Evolutionary conservation across 345 rosid genomes (phyloP), one percentile per base, ranked within the genome.

Genomic region (Viola odorata): DNA sequence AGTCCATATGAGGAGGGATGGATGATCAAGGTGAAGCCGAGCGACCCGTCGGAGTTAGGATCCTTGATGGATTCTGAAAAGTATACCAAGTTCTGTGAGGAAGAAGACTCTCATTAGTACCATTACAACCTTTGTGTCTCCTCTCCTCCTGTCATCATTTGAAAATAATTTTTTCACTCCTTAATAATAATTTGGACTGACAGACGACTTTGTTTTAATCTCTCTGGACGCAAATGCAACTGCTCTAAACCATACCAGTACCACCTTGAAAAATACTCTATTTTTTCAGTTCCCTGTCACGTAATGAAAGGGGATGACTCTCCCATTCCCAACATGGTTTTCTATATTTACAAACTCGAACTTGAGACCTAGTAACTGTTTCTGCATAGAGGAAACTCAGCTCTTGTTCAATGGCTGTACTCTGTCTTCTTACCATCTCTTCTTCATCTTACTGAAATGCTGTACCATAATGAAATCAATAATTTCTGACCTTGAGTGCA

Each of bases 21-120:
- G 99, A 86, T 94, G 89, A 90, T 90, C 68, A 94, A 90, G 77
- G 90, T 94, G 70, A 94, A 90, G 83, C 96, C 95, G 9, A 81
- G 85, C 62, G 78, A 62, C 64, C 91, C 99, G 37, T 80, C 84
- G 4, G 97, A 90, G 67, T 56, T 88, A 51, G 91, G 74, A 32
- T 78, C 91, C 58, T 76, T 94, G 69, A 69, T 94, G 89, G 95
- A 82, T 68, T 48, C 96, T 36, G 82, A 78, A 57, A 96, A 85
- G 60, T 94, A 88, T 83, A 81, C 83, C 14, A 88, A 94, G 70
- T 82, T 86, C 82, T 94, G 95, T 16, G 89, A 94, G 75, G 97
- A 94, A 61, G 99, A 88, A 83, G 92, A 84, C n/a, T 77, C 90
- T 69, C 99, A 88, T 70, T 88, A 87, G 79, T 67, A n/a, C n/a